phyloP scores from a whole-genome alignment of 495 filamentous ascomycete genomes.

The Thermothielavioides terrestris region DNA sequence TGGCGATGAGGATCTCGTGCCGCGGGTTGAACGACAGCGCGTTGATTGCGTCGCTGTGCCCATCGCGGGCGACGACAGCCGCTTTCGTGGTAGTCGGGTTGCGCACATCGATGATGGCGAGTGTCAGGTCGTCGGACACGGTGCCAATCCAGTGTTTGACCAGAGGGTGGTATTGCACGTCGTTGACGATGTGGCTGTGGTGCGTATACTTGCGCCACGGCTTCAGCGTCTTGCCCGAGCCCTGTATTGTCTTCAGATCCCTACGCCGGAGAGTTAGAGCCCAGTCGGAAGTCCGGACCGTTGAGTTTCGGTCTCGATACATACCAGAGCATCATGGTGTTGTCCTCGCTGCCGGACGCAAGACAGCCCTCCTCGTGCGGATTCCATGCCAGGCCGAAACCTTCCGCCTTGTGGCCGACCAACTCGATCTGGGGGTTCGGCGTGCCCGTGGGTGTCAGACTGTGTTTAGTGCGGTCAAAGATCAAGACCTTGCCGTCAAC shows the following conservation, averaged over 20 bases:
- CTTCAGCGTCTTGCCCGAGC: slow-evolving; percentile 55
- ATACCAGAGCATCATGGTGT: slow-evolving; percentile 84
- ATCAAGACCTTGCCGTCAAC: slow-evolving; percentile 80
- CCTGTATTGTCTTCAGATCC: slow-evolving; percentile 67
- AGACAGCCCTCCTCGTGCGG: slow-evolving; percentile 74
- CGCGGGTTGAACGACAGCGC: slow-evolving; percentile 87
- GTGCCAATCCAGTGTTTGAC: slow-evolving; percentile 76
- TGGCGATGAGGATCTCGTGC: slow-evolving; percentile 77
- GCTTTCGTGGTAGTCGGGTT: slow-evolving; percentile 51
- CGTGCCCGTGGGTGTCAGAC: slow-evolving; percentile 56
- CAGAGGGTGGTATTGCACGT: slow-evolving; percentile 87
- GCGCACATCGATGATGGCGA: slow-evolving; percentile 84
- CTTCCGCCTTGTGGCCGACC: slow-evolving; percentile 77
- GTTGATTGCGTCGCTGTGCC: slow-evolving; percentile 88
- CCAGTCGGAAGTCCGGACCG: background rate
- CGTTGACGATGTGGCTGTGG: slow-evolving; percentile 86
- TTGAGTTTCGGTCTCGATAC: slow-evolving; percentile 17
- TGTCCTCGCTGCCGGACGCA: slow-evolving; percentile 82
- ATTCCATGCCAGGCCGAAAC: slow-evolving; percentile 93
- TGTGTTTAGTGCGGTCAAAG: slow-evolving; percentile 94
- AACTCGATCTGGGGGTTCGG: slow-evolving; percentile 78
- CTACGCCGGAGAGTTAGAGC: slow-evolving; percentile 30
- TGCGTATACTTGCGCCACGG: slow-evolving; percentile 72
- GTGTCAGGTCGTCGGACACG: slow-evolving; percentile 89
- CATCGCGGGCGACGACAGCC: slow-evolving; percentile 54